Conservation (phyloP, 306 rosid species). For the Pyrus bretschneideri region DNA sequence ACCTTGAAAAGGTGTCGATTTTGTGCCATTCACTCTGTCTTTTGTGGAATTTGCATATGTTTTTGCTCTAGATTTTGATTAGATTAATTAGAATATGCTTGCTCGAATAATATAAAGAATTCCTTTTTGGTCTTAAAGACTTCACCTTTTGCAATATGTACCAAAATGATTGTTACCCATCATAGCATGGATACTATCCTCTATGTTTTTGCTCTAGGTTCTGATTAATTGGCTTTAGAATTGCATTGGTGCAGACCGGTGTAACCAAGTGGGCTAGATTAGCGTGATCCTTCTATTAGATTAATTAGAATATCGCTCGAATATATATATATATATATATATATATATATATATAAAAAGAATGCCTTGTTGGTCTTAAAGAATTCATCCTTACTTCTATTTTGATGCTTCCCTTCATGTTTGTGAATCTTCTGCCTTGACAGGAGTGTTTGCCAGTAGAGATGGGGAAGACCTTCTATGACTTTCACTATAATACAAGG, state of each 20-base stretch:
- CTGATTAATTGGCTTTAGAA: neutral
- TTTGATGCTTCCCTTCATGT: neutral
- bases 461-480: slow-evolving; percentile 64
- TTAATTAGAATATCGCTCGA: neutral
- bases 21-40: neutral
- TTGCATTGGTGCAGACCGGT: neutral
- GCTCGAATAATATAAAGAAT: neutral
- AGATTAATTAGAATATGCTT: too few species aligned
- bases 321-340: too few species aligned
- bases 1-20: slow-evolving; percentile 47
- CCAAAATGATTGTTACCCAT: neutral
- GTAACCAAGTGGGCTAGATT: neutral
- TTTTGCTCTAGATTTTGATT: neutral
- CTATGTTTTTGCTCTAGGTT: neutral
- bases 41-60: neutral
- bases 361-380: neutral
- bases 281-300: neutral
- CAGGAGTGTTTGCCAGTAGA: slow-evolving; percentile 70
- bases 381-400: neutral
- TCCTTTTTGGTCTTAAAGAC: neutral
- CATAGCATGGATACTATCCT: neutral
- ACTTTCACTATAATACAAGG: slow-evolving; percentile 89
- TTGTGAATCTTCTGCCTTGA: neutral
- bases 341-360: too few species aligned
- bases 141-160: neutral